phyloP scores from a whole-genome alignment of 148 eudicot genomes.

The Euryodendron excelsum region DNA sequence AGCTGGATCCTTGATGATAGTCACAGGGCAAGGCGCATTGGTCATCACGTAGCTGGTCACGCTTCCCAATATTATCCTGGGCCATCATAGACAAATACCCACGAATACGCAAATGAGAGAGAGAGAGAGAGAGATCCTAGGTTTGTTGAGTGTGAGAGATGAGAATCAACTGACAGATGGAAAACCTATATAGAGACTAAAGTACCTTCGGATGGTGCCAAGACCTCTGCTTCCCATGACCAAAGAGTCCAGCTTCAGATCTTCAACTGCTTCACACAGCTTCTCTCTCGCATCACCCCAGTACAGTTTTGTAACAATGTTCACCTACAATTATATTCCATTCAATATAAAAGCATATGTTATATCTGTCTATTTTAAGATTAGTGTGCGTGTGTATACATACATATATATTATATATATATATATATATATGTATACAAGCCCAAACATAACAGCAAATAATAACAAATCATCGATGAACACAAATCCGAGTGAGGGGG shows the following conservation, averaged over 20 bases:
- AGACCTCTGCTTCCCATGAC: conserved; percentile 95
- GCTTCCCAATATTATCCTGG: conserved; percentile 86
- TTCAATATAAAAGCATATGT: too few relatives aligned
- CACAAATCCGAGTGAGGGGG: too few relatives aligned
- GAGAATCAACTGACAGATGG: too few relatives aligned
- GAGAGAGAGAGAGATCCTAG: too few relatives aligned
- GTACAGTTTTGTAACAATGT: conserved; percentile 55
- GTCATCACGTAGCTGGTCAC: conserved; percentile 68
- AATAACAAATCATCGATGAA: too few relatives aligned
- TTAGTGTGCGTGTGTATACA: too few relatives aligned
- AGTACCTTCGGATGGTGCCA: conserved; percentile 56
- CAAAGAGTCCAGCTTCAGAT: conserved; percentile 63
- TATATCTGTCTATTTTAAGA: too few relatives aligned
- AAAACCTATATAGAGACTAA: too few relatives aligned
- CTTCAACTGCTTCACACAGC: conserved; percentile 57
- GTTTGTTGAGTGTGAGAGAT: too few relatives aligned
- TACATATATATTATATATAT: too few relatives aligned
- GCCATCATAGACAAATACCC: background rate
- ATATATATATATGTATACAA: too few relatives aligned
- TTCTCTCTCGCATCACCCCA: conserved; percentile 99
- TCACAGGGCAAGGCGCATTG: conserved; percentile 59
- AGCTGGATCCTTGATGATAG: conserved; percentile 63
- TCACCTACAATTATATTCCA: conserved; percentile 35
- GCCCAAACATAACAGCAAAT: too few relatives aligned
- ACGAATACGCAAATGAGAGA: background rate